Evolutionary conservation across 1,284 basidiomycete genomes (phyloP).

Genomic region (Naganishia albida): DNA sequence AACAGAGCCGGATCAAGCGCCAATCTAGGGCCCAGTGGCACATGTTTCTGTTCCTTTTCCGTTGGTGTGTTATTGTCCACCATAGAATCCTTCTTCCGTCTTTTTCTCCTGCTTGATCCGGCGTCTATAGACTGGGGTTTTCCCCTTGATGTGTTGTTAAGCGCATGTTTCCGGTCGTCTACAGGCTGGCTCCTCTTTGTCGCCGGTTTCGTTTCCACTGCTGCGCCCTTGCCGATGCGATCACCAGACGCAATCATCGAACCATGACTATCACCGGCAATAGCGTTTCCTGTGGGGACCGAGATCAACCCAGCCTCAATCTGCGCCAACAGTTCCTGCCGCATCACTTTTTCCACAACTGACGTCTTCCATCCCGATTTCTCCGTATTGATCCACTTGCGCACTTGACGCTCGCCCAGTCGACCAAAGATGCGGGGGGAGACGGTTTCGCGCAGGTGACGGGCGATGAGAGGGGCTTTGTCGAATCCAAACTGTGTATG

Average conservation of each 20-base stretch:
- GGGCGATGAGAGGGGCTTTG: slow-evolving; percentile 11
- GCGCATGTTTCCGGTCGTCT: too few species aligned
- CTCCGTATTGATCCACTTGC: slow-evolving; percentile 16
- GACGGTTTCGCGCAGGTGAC: slow-evolving; percentile 6
- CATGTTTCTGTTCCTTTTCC: too few species aligned
- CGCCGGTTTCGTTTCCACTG: too few species aligned
- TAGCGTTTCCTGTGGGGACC: neutral
- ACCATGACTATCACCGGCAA: neutral
- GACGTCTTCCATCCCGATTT: slow-evolving; percentile 9
- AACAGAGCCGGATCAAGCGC: too few species aligned
- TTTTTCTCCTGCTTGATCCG: too few species aligned
- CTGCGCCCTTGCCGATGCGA: neutral
- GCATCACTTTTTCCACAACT: slow-evolving; percentile 3
- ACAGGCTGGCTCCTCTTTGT: too few species aligned
- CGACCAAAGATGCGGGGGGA: slow-evolving; percentile 7
- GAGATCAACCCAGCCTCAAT: slow-evolving; percentile 13
- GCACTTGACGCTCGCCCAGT: slow-evolving; percentile 10
- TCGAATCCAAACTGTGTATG: slow-evolving; percentile 9
- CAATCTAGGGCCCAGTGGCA: too few species aligned
- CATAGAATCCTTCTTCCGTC: too few species aligned
- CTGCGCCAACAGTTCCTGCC: slow-evolving; percentile 15
- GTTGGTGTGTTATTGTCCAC: too few species aligned
- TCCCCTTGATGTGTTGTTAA: too few species aligned
- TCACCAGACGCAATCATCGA: slow-evolving; percentile 1
- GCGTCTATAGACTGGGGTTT: too few species aligned